Evolutionary conservation across 2,329 filamentous ascomycete species (phyloP).

Genomic region (Aspergillus ruber): DNA sequence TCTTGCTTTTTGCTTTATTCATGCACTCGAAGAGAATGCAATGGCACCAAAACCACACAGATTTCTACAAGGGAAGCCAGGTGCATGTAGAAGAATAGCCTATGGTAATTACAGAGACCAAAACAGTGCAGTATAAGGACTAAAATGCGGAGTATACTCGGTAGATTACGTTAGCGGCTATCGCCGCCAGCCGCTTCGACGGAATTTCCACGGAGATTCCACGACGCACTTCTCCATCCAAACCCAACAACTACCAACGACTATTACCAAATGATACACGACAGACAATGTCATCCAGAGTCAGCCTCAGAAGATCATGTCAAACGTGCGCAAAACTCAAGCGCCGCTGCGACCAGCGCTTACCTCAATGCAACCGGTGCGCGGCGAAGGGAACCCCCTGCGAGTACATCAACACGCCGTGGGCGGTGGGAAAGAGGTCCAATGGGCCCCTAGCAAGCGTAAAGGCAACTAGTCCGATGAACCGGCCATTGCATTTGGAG

Average conservation of each 20-base stretch:
- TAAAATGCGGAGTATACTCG: too few relatives aligned
- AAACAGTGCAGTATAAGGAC: too few relatives aligned
- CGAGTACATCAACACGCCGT: slow-evolving; percentile 19
- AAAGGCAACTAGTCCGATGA: slow-evolving; percentile 4
- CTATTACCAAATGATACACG: not conserved
- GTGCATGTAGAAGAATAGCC: too few relatives aligned
- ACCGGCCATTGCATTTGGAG: slow-evolving; percentile 10
- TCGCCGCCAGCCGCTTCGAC: too few relatives aligned
- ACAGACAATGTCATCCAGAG: not conserved
- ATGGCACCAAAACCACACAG: too few relatives aligned
- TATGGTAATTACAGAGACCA: too few relatives aligned
- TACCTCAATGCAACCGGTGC: slow-evolving; percentile 20
- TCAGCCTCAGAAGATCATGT: slow-evolving; percentile 19
- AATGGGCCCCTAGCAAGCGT: not conserved
- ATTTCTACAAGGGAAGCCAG: too few relatives aligned
- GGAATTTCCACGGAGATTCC: too few relatives aligned
- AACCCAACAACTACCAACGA: not conserved
- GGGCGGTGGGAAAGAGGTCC: slow-evolving; percentile 3
- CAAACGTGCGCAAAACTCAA: slow-evolving; percentile 21
- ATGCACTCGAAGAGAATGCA: too few relatives aligned
- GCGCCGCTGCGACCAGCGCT: slow-evolving; percentile 22
- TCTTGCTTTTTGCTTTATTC: too few relatives aligned
- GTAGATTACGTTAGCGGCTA: too few relatives aligned
- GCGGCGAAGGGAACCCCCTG: slow-evolving; percentile 14
- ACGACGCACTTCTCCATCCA: too few relatives aligned